Base-by-base conservation (phyloP, 2,329 filamentous ascomycete genomes). In the Colletotrichum chrysophilum region DNA sequence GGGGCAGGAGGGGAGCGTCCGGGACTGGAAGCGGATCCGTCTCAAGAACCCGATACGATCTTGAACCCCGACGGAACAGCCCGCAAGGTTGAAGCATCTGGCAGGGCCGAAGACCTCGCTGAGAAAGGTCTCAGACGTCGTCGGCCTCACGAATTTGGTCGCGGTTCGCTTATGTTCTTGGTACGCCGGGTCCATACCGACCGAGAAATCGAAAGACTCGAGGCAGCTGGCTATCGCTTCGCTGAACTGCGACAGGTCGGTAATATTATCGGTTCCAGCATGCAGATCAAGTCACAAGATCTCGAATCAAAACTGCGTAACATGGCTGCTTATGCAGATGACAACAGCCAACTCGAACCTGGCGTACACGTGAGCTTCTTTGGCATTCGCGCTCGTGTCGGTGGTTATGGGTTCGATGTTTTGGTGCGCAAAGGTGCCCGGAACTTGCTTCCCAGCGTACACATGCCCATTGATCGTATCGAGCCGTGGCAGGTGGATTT, bases 141-240 rank as follows among this genome's bases (percentile, higher is more conserved):
- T 28, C 78, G 77, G 60, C 77, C 80, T 28, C 79, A 84, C 18
- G 82, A 85, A 34, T 89, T 92, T 48, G 94, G 94, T 5, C 92
- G 92, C 75, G 95, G 96, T 1, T 95, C 96, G 70, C 88, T 97
- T 61, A 91, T 98, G 82, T 96, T 97, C 79, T 89, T 97, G 12
- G 93, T 96, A 7, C 93, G 93, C 13, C 89, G 89, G 58, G 88
- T 94, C 3, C 87, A 88, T 38, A 87, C 84, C 38, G 87, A 87
- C 38, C 86, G 89, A 1, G 94, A 96, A 43, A 88, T 90, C 0
- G 88, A 91, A 67, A 89, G 89, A 32, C 88, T 98, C 16, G 90
- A 93, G 77, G 91, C 94, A 2, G 87, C 90, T 13, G 95, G 96
- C 2, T 97, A 93, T 82, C 91, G 94, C n/a, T 98, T 98, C 79